Evolutionary conservation across 371 early-diverging fungal genomes (phyloP).

Genomic region (Zychaea mexicana): DNA sequence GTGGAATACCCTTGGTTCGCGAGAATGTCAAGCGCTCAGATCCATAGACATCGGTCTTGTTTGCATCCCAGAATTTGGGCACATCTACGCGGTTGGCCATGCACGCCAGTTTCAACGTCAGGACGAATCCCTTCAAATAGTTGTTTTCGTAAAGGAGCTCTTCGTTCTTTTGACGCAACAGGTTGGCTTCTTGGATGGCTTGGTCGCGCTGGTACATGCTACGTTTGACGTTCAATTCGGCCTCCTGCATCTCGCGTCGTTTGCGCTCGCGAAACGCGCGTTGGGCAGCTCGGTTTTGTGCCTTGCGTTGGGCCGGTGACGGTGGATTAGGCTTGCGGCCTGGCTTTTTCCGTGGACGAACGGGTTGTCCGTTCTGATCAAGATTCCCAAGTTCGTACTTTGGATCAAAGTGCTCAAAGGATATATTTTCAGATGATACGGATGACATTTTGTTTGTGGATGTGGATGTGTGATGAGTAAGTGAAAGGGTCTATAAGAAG

Average conservation of each 20-base stretch:
- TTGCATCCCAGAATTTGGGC: slow-evolving; percentile 40
- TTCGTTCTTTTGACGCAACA: slow-evolving; percentile 19
- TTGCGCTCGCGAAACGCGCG: slow-evolving; percentile 79
- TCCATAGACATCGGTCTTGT: slow-evolving; percentile 9
- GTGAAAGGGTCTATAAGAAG: background rate
- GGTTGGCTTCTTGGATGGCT: slow-evolving; percentile 27
- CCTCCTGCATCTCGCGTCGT: slow-evolving; percentile 70
- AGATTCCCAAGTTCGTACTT: slow-evolving; percentile 37
- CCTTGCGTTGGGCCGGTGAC: slow-evolving; percentile 63
- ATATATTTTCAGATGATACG: slow-evolving; percentile 6
- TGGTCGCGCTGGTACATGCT: slow-evolving; percentile 34
- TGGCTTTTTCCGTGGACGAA: slow-evolving; percentile 45
- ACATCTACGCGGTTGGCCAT: slow-evolving; percentile 36
- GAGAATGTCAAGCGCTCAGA: slow-evolving; percentile 7
- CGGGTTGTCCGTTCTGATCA: slow-evolving; percentile 40
- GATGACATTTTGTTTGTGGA: background rate
- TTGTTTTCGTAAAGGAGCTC: slow-evolving; percentile 36
- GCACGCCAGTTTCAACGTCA: slow-evolving; percentile 38
- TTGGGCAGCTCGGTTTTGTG: slow-evolving; percentile 79
- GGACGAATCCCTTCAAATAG: slow-evolving; percentile 31
- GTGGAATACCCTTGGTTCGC: slow-evolving; percentile 15
- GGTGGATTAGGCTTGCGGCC: slow-evolving; percentile 53
- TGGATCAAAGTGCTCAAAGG: slow-evolving; percentile 52
- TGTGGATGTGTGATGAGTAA: background rate
- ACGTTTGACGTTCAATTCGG: slow-evolving; percentile 53